These are phyloP conservation scores for Ilex asprella DNA, from an alignment of 257 asterid species.

Conservation along the genomic window DNA sequence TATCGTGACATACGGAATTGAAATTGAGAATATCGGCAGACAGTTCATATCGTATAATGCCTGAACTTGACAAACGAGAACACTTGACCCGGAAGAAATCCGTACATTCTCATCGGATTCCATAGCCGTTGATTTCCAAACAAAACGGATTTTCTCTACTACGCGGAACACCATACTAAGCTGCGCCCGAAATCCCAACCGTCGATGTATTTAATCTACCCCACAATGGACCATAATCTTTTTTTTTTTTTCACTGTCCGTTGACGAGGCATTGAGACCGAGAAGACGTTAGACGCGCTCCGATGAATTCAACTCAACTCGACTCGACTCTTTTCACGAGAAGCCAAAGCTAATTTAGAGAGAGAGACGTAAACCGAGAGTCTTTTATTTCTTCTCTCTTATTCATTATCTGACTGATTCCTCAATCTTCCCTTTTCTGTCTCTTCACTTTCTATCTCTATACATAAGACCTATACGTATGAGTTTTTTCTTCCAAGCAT, in stretches of 20 bases:
- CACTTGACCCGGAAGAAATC: slow-evolving; percentile 7
- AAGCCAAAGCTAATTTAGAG: neutral
- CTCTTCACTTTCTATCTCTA: slow-evolving; percentile 26
- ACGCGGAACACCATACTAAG: too few relatives aligned
- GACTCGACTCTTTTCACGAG: neutral
- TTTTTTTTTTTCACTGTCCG: too few relatives aligned
- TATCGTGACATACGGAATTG: too few relatives aligned
- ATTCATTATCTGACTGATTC: slow-evolving; percentile 36
- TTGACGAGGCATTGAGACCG: too few relatives aligned
- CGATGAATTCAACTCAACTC: too few relatives aligned
- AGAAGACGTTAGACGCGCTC: too few relatives aligned
- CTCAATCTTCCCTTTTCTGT: slow-evolving; percentile 11
- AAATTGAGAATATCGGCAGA: too few relatives aligned
- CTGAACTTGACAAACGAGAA: neutral
- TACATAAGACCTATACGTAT: neutral
- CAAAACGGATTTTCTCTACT: too few relatives aligned
- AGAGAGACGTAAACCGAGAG: slow-evolving; percentile 46
- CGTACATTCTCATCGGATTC: slow-evolving; percentile 31
- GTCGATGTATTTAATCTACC: neutral
- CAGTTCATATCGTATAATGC: neutral
- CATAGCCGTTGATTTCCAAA: neutral
- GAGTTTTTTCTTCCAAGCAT: slow-evolving; percentile 9
- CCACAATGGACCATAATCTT: too few relatives aligned
- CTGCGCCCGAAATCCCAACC: slow-evolving; percentile 18
- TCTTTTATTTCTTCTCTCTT: slow-evolving; percentile 21